Evolutionary conservation across 257 asterid genomes (phyloP).

Genomic region (Salvia splendens): DNA sequence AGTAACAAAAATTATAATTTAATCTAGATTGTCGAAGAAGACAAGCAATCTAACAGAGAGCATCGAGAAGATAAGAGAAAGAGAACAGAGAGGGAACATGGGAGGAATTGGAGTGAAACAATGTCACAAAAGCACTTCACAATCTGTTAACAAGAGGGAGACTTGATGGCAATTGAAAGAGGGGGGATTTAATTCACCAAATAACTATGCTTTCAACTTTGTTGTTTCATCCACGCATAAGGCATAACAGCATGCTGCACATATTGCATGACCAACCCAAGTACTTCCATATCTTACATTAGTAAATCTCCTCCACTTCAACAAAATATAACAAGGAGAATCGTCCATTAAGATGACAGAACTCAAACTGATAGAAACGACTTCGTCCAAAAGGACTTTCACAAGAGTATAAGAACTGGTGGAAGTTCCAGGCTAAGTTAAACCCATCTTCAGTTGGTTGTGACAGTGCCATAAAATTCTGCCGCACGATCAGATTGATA

Average conservation of each 20-base stretch:
- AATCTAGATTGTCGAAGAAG: conserved; percentile 19
- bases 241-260: neutral
- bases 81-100: neutral
- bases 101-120: neutral
- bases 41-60: neutral
- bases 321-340: conserved; percentile 2
- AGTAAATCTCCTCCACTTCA: conserved; percentile 6
- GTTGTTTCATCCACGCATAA: neutral
- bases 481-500: conserved; percentile 9
- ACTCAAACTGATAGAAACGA: neutral
- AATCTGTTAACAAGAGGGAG: neutral
- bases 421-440: neutral
- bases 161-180: neutral
- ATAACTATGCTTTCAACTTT: conserved; percentile 17
- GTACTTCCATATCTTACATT: conserved; percentile 15
- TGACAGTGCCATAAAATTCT: neutral
- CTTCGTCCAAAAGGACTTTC: neutral
- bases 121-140: neutral
- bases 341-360: neutral
- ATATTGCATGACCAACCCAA: conserved; percentile 1
- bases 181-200: conserved; percentile 10
- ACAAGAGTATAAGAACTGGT: conserved; percentile 1
- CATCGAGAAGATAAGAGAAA: neutral
- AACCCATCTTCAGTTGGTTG: neutral
- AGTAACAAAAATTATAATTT: neutral